phyloP scores from a whole-genome alignment of 2,329 filamentous ascomycete genomes.

The Fusarium sp. region DNA sequence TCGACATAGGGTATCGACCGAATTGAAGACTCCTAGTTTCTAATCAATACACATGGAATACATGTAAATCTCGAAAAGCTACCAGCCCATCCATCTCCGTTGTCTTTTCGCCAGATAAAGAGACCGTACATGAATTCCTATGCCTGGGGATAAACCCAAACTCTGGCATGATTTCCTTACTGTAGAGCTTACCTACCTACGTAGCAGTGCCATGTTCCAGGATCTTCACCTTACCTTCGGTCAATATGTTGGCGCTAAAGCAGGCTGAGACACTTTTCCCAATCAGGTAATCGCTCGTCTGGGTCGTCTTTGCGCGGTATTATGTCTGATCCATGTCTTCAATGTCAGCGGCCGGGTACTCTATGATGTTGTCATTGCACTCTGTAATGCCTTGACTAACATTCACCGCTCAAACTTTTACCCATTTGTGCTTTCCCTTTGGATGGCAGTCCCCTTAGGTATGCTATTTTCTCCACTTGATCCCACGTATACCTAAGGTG shows the following conservation, averaged over 20 bases:
- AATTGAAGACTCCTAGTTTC: no score
- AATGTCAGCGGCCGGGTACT: background rate
- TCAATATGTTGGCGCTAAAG: constrained; percentile 24
- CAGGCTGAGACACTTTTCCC: constrained; percentile 30
- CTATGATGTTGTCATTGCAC: background rate
- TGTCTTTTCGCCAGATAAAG: no score
- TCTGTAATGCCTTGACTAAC: background rate
- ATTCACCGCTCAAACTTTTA: constrained; percentile 3
- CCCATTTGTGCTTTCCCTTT: background rate
- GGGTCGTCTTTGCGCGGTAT: constrained; percentile 12
- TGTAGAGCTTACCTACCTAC: constrained; percentile 7
- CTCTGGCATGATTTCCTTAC: constrained; percentile 14
- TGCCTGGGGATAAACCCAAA: background rate
- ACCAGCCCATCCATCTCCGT: no score
- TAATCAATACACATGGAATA: no score
- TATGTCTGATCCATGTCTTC: constrained; percentile 8
- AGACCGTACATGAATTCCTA: background rate
- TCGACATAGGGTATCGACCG: no score
- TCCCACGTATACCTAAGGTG: no score
- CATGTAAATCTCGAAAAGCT: no score
- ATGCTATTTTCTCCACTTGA: no score
- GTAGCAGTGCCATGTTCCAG: constrained; percentile 1
- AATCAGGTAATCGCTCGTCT: constrained; percentile 42
- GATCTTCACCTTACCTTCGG: constrained; percentile 6
- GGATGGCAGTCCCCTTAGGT: no score